Conservation (phyloP, 129 eudicot genomes). For the Flaveria brownii region DNA sequence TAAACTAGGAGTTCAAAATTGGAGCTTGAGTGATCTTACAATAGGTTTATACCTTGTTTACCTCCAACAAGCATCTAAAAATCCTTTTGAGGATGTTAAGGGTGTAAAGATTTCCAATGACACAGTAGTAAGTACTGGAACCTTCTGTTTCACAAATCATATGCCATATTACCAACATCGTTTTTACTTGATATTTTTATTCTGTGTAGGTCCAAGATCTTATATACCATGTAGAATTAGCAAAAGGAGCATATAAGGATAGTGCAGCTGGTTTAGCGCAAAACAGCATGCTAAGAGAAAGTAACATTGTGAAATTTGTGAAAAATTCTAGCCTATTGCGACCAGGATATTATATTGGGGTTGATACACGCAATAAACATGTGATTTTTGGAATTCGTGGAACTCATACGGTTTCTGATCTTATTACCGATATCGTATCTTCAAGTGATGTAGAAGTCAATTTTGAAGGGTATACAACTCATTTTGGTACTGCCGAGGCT, state of each 20-base stretch:
- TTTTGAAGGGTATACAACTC: constrained; percentile 80
- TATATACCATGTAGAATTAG: constrained; percentile 83
- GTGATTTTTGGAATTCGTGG: constrained; percentile 97
- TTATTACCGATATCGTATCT: constrained; percentile 87
- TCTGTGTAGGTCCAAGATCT: constrained; percentile 72
- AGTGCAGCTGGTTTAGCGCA: constrained; percentile 60
- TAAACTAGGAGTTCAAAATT: constrained; percentile 81
- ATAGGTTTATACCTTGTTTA: constrained; percentile 86
- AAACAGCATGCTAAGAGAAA: constrained; percentile 90
- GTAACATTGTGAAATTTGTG: constrained; percentile 77
- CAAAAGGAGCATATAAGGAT: constrained; percentile 79
- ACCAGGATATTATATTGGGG: constrained; percentile 86
- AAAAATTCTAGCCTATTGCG: constrained; percentile 72
- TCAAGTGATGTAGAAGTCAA: constrained; percentile 80
- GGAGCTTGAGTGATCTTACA: constrained; percentile 97
- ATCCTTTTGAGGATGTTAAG: constrained; percentile 67
- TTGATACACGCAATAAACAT: constrained; percentile 73
- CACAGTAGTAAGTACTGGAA: constrained; percentile 48
- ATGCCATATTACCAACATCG: background rate
- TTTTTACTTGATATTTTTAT: background rate
- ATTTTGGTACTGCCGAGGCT: constrained; percentile 95
- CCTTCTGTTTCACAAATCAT: constrained; percentile 1
- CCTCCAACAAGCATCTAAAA: constrained; percentile 84
- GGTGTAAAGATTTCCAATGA: constrained; percentile 80
- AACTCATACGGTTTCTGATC: constrained; percentile 83